Base-by-base conservation (phyloP, 139 green algal genomes). In the Haematococcus lacustris region DNA sequence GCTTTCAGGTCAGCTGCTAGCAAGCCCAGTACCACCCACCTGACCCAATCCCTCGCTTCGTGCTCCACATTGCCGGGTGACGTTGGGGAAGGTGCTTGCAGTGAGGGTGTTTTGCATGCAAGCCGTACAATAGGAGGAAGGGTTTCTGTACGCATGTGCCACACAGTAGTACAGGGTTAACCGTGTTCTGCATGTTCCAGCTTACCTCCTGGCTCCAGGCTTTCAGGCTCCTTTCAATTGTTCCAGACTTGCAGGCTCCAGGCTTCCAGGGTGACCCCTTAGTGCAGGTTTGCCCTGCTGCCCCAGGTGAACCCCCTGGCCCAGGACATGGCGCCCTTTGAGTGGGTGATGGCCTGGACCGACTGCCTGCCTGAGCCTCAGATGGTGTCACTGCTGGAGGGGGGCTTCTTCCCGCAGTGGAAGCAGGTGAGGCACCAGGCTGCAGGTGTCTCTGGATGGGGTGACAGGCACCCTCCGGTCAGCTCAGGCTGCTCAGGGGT, bases 401-500 rank as follows among this genome's bases (percentile, higher is more conserved):
- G 66, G 9, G 70, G 53, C 57, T 92, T 97, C 82, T 98, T 97
- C 79, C 93, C 89, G 5, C 84, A 88, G 67, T 97, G 87, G 86
- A 87, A 91, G 30, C 53, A 79, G 66, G 78, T 74, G 60, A 28
- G 64, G 30, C 5, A n/a, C n/a, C n/a, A n/a, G n/a, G n/a, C n/a
- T n/a, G n/a, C n/a, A n/a, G n/a, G n/a, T n/a, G n/a, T n/a, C n/a
- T n/a, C n/a, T n/a, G n/a, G n/a, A n/a, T n/a, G n/a, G n/a, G 23
- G 3, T n/a, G n/a, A n/a, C n/a, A n/a, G n/a, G n/a, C n/a, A n/a
- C n/a, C n/a, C n/a, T n/a, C n/a, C n/a, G n/a, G n/a, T n/a, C n/a
- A n/a, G n/a, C n/a, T n/a, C n/a, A n/a, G n/a, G n/a, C 57, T 35
- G 57, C 57, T 25, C 57, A 5, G 17, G 17, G 43, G 43, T 28